These are phyloP conservation scores for Bipolaris oryzae DNA, from an alignment of 2,329 filamentous ascomycete species.

Conservation along the genomic window DNA sequence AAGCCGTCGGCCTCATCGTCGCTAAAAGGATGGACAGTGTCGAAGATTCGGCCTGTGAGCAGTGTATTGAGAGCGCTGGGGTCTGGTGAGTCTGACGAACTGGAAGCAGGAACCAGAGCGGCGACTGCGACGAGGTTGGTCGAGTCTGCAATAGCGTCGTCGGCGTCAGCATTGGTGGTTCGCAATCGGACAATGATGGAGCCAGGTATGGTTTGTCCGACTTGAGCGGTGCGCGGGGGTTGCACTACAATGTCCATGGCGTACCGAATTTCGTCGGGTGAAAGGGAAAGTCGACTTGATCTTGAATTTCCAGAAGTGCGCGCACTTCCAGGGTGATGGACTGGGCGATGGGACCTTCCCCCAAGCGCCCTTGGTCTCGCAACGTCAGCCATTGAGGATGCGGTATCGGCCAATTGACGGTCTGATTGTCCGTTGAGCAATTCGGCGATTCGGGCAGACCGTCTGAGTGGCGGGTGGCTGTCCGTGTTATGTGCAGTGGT, in stretches of 20 bases:
- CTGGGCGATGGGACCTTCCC: constrained; percentile 40
- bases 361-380: constrained; percentile 44
- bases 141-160: constrained; percentile 43
- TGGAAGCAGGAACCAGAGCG: constrained; percentile 38
- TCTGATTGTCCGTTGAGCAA: constrained; percentile 36
- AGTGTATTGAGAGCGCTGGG: constrained; percentile 38
- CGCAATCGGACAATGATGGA: constrained; percentile 44
- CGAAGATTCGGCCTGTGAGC: constrained; percentile 40
- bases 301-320: constrained; percentile 33
- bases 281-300: constrained; percentile 30
- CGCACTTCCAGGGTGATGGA: constrained; percentile 32
- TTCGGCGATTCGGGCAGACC: constrained; percentile 43
- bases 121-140: constrained; percentile 44
- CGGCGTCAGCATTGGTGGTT: constrained; percentile 38
- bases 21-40: constrained; percentile 45
- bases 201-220: constrained; percentile 39
- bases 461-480: constrained; percentile 34
- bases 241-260: constrained; percentile 49
- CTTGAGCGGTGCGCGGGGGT: constrained; percentile 42
- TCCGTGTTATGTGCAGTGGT: constrained; percentile 23
- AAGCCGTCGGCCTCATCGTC: constrained; percentile 47
- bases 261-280: constrained; percentile 43
- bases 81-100: constrained; percentile 36
- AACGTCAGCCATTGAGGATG: constrained; percentile 46
- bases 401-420: constrained; percentile 22